Evolutionary conservation across 495 filamentous ascomycete genomes (phyloP), one percentile per base, ranked within the genome.

Genomic region (Articulospora tetracladia): DNA sequence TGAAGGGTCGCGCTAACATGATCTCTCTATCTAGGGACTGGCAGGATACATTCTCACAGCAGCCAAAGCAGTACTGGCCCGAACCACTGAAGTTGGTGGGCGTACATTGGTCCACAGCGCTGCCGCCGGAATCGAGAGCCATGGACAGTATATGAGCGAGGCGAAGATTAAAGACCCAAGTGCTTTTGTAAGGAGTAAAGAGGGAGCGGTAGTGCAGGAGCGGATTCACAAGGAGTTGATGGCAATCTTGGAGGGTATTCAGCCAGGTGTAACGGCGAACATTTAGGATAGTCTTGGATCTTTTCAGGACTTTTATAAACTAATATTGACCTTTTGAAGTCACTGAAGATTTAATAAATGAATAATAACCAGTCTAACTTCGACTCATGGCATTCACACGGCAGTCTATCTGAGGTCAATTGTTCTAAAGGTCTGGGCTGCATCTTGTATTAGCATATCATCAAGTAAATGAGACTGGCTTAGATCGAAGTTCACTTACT

Each of bases 121-220:
- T 20, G 49, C 51, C 3, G 59, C 59, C 10, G 63, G 55, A 6
- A 13, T 8, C 1, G 63, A 66, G 52, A 62, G 49, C 20, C 28
- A 62, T 32, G 63, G 59, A 17, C 1, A 46, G n/a, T 66, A 66
- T 39, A 62, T 66, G 63, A 32, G 15, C 13, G 53, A 62, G 1
- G 57, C 58, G 15, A 50, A 61, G 26, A 23, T 61, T 20, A 53
- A 27, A 17, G 34, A 60, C 28, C 54, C 39, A 55, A 48, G 51
- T 34, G n/a, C 15, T n/a, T 61, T 48, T 48, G 59, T 65, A 3
- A 49, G 32, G 36, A 65, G 63, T 34, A 39, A 61, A 23, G 55
- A 61, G 25, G 63, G 63, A 1, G 36, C 13, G 25, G 26, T 15
- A 26, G 34, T 50, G 6, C 58, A 61, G 25, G 13, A 56, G 41